phyloP scores from a whole-genome alignment of 176 grass and related monocot species.

The Carex kokanica region DNA sequence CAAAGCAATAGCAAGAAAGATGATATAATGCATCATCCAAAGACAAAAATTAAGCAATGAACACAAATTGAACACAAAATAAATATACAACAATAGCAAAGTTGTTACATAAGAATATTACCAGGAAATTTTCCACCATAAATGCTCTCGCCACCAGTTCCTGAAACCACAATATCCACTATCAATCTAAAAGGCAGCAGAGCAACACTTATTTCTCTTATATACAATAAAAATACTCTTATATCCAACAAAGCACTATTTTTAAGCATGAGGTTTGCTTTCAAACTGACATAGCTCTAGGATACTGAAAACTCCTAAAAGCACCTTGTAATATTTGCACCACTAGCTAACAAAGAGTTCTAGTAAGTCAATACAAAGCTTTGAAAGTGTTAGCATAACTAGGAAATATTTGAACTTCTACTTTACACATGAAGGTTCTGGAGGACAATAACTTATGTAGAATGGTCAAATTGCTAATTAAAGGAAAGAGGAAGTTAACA shows the following conservation, averaged over 20 bases:
- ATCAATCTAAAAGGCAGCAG: neutral
- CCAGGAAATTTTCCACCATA: constrained; percentile 82
- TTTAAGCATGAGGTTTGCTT: neutral
- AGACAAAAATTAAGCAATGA: neutral
- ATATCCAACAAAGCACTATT: neutral
- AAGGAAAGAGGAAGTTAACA: neutral
- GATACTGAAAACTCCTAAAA: neutral
- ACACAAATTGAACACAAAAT: no score
- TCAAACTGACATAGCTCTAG: neutral
- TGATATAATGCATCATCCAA: neutral
- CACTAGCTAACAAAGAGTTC: constrained; percentile 6
- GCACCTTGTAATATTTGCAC: constrained; percentile 4
- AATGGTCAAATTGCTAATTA: neutral
- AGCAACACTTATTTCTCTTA: constrained; percentile 9
- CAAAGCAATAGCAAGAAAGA: neutral
- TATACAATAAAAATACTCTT: neutral
- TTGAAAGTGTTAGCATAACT: neutral
- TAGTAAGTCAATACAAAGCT: constrained; percentile 1
- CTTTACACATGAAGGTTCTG: neutral
- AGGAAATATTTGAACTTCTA: neutral
- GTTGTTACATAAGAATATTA: constrained; percentile 38
- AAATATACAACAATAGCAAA: neutral
- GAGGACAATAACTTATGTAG: neutral
- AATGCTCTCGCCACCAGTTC: constrained; percentile 53
- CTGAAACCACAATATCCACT: constrained; percentile 42